Base-by-base conservation (phyloP, 768 basidiomycete species). In the Lentinus tigrinus region DNA sequence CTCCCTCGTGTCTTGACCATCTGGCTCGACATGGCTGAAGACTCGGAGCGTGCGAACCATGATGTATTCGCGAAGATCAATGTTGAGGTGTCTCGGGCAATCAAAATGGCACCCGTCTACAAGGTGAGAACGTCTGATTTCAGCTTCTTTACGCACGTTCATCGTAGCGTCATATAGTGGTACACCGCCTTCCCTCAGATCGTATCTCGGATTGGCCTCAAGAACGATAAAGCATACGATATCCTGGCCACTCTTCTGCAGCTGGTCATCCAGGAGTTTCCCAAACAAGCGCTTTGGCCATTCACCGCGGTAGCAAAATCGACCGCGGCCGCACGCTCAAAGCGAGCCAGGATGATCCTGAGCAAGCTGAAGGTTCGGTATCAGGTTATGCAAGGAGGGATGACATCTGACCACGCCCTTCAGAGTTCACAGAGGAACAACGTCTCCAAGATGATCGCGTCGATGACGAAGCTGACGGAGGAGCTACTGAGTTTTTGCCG, bases 121-220 rank as follows among this genome's bases (percentile, higher is more conserved):
- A 95, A 95, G 77, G 95, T 85, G 52, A 57, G 75, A 56, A 16
- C n/a, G 6, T 8, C 27, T 16, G 10, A 36, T 14, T 17, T 31
- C 17, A 28, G 17, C 1, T n/a, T 9, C 16, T 10, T 5, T 19
- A 54, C 31, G 43, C 27, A 50, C 52, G 26, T 43, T 63, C 42
- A 54, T 13, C 13, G 23, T 10, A 14, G 42, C 63, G 4, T 60
- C 3, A 23, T 40, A 16, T 47, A 98, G 95, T 98, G 96, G 94
- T 90, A 86, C 64, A 95, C 91, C 0, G 95, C 94, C 1, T 95
- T 98, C 62, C 95, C 95, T 3, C 97, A 98, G 77, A 92, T 98
- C 52, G 93, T 95, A 14, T 98, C 96, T 14, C 85, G 97, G 8
- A 88, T 99, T 31, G 89, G 88, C 13, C 92, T 97, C 63, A 73